Percentiles rank a stretch among this genome's conserved stretches.
These are phyloP conservation scores for Alternaria atra DNA, from an alignment of 2,329 filamentous ascomycete species.

Conservation along the genomic window DNA sequence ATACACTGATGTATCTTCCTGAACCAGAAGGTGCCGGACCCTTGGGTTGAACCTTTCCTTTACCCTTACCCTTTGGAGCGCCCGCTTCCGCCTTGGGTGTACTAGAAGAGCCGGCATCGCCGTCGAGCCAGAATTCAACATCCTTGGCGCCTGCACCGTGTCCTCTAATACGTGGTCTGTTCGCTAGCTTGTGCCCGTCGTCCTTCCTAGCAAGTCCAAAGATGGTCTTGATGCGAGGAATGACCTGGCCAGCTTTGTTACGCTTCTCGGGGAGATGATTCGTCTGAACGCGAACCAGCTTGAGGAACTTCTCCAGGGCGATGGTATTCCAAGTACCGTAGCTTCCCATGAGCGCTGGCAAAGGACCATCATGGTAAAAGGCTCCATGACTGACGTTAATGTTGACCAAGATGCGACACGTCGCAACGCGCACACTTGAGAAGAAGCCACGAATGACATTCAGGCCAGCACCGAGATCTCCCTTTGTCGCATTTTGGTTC, in stretches of 20 bases:
- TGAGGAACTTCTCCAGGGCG: constrained; percentile 49
- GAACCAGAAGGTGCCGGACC: constrained; percentile 7
- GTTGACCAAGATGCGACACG: constrained; percentile 66
- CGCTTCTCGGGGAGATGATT: constrained; percentile 48
- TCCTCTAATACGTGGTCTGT: constrained; percentile 22
- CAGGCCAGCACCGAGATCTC: constrained; percentile 60
- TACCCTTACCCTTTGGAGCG: constrained; percentile 21
- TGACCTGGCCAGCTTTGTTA: constrained; percentile 44
- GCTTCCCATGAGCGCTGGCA: constrained; percentile 42
- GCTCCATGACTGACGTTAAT: constrained; percentile 67
- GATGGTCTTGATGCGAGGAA: constrained; percentile 53
- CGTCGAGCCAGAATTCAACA: constrained; percentile 35
- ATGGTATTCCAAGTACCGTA: constrained; percentile 24
- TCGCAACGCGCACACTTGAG: constrained; percentile 66
- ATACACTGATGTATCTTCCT: constrained; percentile 32
- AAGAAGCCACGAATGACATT: constrained; percentile 68
- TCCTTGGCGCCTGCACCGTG: constrained; percentile 33
- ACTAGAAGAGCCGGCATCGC: constrained; percentile 1
- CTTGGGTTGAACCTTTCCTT: constrained; percentile 11
- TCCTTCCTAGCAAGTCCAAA: constrained; percentile 48
- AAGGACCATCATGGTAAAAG: constrained; percentile 60
- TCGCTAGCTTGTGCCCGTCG: constrained; percentile 43
- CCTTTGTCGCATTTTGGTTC: constrained; percentile 49
- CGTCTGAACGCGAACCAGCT: constrained; percentile 45
- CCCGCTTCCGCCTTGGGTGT: constrained; percentile 13